Evolutionary conservation across 2,329 filamentous ascomycete species (phyloP).

Genomic region (Botrytis hyacinthi): DNA sequence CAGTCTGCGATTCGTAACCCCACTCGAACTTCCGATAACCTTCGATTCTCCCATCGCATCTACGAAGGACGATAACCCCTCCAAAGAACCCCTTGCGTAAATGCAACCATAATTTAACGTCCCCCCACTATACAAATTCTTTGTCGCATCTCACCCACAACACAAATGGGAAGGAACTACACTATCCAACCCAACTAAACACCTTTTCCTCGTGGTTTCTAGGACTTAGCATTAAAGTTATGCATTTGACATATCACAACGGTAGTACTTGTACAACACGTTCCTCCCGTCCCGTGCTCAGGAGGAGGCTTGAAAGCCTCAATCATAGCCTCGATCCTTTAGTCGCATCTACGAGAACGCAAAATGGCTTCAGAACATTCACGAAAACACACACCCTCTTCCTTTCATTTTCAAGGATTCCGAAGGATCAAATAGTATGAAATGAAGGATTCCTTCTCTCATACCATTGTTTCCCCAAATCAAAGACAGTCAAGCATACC

Average conservation of each 20-base stretch:
- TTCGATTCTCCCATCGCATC: constrained; percentile 5
- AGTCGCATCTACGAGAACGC: constrained; percentile 12
- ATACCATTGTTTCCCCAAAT: not conserved
- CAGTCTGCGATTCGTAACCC: constrained; percentile 11
- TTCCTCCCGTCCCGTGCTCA: constrained; percentile 16
- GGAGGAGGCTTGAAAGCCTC: constrained; percentile 9
- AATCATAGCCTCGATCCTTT: constrained; percentile 9
- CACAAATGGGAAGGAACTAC: constrained; percentile 9
- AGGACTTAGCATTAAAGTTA: constrained; percentile 12
- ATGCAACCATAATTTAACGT: constrained; percentile 17
- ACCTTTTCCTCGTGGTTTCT: constrained; percentile 19
- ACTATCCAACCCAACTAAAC: constrained; percentile 18
- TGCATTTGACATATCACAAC: constrained; percentile 16
- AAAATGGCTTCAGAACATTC: not conserved
- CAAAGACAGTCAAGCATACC: not conserved
- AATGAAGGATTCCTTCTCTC: not conserved
- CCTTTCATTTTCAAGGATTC: not conserved
- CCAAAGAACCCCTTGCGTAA: not conserved
- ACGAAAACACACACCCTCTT: constrained; percentile 10
- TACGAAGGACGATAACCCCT: constrained; percentile 11
- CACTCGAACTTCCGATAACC: not conserved
- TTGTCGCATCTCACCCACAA: constrained; percentile 12
- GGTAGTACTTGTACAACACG: constrained; percentile 16
- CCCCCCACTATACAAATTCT: not conserved
- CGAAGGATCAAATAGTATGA: constrained; percentile 6